Evolutionary conservation across 2,329 filamentous ascomycete genomes (phyloP).

Genomic region (Lecanoromycetidae sp.): DNA sequence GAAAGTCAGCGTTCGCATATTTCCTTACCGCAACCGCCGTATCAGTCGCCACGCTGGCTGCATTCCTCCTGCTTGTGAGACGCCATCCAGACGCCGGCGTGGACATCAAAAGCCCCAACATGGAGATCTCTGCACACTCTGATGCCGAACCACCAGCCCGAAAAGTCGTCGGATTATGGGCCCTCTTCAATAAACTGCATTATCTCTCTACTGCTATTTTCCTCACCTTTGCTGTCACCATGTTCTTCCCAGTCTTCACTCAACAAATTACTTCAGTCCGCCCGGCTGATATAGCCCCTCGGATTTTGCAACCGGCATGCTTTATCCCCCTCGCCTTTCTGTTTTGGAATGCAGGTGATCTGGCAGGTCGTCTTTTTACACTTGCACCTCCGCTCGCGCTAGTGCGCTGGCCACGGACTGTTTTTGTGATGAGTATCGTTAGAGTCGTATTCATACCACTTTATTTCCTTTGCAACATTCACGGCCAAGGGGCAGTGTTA

Average conservation of each 20-base stretch:
- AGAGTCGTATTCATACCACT: conserved; percentile 66
- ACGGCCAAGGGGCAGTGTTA: conserved; percentile 60
- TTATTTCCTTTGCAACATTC: conserved; percentile 81
- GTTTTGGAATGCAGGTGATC: conserved; percentile 84
- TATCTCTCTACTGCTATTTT: conserved; percentile 69
- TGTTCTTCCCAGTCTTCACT: conserved; percentile 94
- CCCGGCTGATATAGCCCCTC: conserved; percentile 32
- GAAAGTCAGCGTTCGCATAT: conserved; percentile 72
- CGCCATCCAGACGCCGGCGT: conserved; percentile 29
- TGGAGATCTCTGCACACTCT: conserved; percentile 20
- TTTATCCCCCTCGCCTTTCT: conserved; percentile 89
- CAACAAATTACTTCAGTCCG: conserved; percentile 47
- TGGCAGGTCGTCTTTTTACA: conserved; percentile 61
- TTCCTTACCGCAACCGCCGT: conserved; percentile 78
- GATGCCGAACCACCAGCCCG: conserved; percentile 22
- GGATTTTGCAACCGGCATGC: conserved; percentile 55
- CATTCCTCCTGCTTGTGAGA: conserved; percentile 61
- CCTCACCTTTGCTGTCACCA: conserved; percentile 69
- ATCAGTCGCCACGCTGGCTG: conserved; percentile 55
- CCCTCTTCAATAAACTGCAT: conserved; percentile 63
- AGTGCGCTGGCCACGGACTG: conserved; percentile 45
- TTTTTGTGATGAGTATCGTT: conserved; percentile 56
- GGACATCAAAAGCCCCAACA: neutral
- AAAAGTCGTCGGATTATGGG: conserved; percentile 46
- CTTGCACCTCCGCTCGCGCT: conserved; percentile 43